Base-by-base conservation (phyloP, 306 rosid species). In the Prunus campanulata region DNA sequence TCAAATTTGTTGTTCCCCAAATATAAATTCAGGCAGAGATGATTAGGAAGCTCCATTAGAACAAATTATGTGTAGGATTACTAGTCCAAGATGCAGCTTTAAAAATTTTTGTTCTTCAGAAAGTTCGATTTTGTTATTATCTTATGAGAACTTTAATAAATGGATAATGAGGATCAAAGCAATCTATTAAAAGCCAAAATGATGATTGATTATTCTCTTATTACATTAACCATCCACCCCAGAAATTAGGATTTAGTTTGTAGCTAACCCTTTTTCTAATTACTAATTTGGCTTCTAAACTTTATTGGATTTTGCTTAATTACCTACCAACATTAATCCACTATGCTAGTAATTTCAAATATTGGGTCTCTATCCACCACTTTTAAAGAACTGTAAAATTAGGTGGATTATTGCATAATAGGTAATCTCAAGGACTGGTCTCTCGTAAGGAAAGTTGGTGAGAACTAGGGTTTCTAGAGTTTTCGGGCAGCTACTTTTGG, bases 231-330 rank as follows among this genome's bases (percentile, higher is more conserved):
- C 75, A 77, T 84, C 88, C 57, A 52, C 74, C 66, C 89, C 93
- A 86, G 86, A 91, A 91, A 89, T 88, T 83, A 89, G 85, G 91
- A 96, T 85, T 86, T 78, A 49, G 49, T 84, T 88, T 83, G 67
- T 39, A 79, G 81, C 79, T 71, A 72, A 65, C 42, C 22, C 44
- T 55, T 66, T 83, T 50, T 15, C 63, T 67, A 78, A 79, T 81
- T 60, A 83, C 78, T 62, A 61, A 74, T 78, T 75, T 70, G 84
- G 20, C 77, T 78, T 8, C 8, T 79, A 85, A 76, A 76, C 74
- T 78, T 79, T 81, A 77, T 74, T 74, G 82, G 78, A 62, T 65
- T 61, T 35, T 35, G 42, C 42, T 35, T 32, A 32, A 32, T 32
- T 32, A 32, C 5, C 7, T 5, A 32, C 39, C 6, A 5, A 32